Evolutionary conservation across 2,329 filamentous ascomycete species (phyloP).

Genomic region (Colletotrichum godetiae): DNA sequence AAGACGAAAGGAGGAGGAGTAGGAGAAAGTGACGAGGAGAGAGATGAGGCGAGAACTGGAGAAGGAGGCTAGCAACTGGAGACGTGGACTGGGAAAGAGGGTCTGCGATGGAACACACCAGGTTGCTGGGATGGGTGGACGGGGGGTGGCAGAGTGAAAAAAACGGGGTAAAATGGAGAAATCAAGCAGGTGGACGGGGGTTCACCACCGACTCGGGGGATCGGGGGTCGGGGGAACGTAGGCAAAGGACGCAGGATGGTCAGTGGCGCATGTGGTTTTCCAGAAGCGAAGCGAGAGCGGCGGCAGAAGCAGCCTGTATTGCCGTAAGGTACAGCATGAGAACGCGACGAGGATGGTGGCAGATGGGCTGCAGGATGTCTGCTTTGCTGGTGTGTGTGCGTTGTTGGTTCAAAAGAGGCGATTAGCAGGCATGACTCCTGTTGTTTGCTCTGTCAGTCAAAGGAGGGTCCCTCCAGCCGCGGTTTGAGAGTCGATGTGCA

Average conservation of each 20-base stretch:
- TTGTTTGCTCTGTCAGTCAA: background rate
- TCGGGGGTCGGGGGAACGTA: background rate
- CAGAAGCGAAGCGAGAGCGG: background rate
- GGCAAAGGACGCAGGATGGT: background rate
- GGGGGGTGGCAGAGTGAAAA: conserved; percentile 16
- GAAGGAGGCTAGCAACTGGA: background rate
- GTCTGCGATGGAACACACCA: conserved; percentile 31
- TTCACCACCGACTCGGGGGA: background rate
- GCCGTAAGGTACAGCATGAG: background rate
- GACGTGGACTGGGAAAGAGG: conserved; percentile 22
- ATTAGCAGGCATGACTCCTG: conserved; percentile 1
- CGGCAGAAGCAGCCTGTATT: background rate
- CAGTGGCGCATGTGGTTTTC: background rate
- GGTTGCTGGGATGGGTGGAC: conserved; percentile 24
- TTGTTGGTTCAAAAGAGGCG: background rate
- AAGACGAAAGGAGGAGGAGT: background rate
- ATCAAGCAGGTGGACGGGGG: background rate
- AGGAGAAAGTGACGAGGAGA: conserved; percentile 6
- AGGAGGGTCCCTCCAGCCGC: background rate
- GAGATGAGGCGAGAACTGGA: conserved; percentile 17
- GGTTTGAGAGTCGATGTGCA: background rate
- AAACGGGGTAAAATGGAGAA: conserved; percentile 34
- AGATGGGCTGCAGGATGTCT: background rate
- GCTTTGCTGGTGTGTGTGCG: background rate
- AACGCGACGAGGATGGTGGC: background rate